phyloP scores from a whole-genome alignment of 768 basidiomycete species.

The Boletus reticuloceps region DNA sequence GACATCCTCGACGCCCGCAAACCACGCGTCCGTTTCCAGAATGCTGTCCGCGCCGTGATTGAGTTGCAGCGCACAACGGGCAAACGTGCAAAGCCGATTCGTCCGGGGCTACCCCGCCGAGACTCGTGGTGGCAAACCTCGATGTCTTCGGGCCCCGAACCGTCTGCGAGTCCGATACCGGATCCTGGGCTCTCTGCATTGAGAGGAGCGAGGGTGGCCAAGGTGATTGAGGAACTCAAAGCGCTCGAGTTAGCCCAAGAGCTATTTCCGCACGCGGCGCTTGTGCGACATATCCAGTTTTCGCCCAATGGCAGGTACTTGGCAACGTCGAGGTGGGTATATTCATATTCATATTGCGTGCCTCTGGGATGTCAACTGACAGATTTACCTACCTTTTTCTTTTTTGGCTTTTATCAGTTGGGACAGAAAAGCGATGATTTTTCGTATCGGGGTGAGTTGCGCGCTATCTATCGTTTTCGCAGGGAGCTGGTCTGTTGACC shows the following conservation, averaged over 20 bases:
- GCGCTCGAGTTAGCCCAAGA: conserved; percentile 38
- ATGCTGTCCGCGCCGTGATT: conserved; percentile 42
- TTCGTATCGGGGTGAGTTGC: conserved; percentile 41
- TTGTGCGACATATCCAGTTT: conserved; percentile 55
- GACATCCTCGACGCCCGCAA: conserved; percentile 20
- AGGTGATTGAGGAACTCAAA: conserved; percentile 40
- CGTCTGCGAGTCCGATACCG: conserved; percentile 14
- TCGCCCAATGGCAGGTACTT: conserved; percentile 53
- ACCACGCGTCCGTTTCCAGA: conserved; percentile 35
- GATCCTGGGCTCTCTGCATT: conserved; percentile 24
- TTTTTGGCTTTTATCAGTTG: conserved; percentile 31
- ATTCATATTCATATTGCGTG: background rate
- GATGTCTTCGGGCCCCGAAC: background rate
- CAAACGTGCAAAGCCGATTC: conserved; percentile 17
- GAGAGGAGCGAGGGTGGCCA: conserved; percentile 38
- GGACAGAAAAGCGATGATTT: conserved; percentile 49
- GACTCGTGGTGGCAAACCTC: conserved; percentile 29
- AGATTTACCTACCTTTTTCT: no score
- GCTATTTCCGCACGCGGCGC: conserved; percentile 41
- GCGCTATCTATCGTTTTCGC: background rate
- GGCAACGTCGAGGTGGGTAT: conserved; percentile 49
- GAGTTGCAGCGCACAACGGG: conserved; percentile 35
- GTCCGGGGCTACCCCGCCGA: conserved; percentile 24
- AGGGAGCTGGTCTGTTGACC: background rate
- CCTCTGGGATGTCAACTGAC: background rate